Evolutionary conservation across 805 yeast species (phyloP), one percentile per base, ranked within the genome.

Genomic region (Saturnispora diversa): DNA sequence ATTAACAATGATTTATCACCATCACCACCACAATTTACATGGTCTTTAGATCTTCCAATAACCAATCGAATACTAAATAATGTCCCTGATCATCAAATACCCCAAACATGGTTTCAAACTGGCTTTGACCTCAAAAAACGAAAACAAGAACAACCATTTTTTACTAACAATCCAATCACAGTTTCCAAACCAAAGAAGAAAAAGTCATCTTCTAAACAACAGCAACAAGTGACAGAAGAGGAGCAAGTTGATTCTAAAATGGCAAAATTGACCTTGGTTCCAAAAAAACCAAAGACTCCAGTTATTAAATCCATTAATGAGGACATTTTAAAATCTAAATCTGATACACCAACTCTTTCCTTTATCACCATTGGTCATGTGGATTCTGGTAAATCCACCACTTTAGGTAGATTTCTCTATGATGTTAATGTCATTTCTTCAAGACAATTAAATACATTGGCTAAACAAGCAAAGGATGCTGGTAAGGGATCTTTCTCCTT

Each of bases 321-420:
- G 10, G 42, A 32, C 8, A 53, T 13, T 22, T 46, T 73, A 20
- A 39, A 54, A 3, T 48, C 56, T 8, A 63, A 65, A 47, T 45
- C 47, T 5, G 40, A 48, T 39, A 77, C 77, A 49, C 82, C 84
- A 2, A 71, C 66, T 40, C 61, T 78, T 37, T 73, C 82, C n/a
- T 81, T 81, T 51, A 87, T 83, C 25, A 86, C 84, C 4, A 80
- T 84, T 49, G 92, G 94, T 9, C 94, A 84, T 57, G 90, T 84
- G 6, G 94, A 84, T 58, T 84, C 90, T 0, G 94, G 94, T 12
- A 84, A 84, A 53, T 80, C 87, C 2, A 84, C 94, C 1, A 65
- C 84, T 37, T 74, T 83, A 74, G 94, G 94, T 6, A 60, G 92
- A 35, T 56, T 84, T 28, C 57, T 84, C 30, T 77, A 74, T 44